phyloP scores from a whole-genome alignment of 176 grass and related monocot genomes.

The Oropetium thomaeum region DNA sequence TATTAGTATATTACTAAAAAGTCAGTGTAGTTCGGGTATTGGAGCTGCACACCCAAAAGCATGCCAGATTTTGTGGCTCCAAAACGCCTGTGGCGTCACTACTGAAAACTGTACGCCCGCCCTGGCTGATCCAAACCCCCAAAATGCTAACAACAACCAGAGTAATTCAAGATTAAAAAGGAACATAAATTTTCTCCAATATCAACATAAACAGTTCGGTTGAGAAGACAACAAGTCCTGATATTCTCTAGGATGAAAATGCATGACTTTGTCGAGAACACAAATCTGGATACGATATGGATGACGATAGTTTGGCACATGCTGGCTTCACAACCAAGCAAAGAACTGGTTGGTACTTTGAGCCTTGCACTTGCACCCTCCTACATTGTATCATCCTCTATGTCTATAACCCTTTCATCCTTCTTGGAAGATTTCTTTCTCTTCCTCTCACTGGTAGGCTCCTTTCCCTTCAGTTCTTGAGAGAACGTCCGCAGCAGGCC shows the following conservation, averaged over 20 bases:
- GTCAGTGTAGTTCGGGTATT: too few species aligned
- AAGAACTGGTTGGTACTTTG: background rate
- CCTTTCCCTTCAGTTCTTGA: conserved; percentile 69
- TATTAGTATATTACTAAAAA: too few species aligned
- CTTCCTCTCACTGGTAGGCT: conserved; percentile 63
- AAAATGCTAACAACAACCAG: background rate
- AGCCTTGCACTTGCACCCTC: background rate
- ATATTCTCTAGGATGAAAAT: background rate
- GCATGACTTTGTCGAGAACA: background rate
- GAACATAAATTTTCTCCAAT: background rate
- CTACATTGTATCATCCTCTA: background rate
- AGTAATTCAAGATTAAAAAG: background rate
- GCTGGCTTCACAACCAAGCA: background rate
- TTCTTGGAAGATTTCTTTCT: conserved; percentile 66
- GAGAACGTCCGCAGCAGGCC: conserved; percentile 58
- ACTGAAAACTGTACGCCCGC: background rate
- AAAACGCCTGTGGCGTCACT: background rate
- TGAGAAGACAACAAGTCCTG: background rate
- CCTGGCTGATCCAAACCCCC: background rate
- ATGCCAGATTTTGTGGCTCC: too few species aligned
- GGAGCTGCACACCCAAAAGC: too few species aligned
- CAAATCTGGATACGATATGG: background rate
- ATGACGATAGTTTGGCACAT: background rate
- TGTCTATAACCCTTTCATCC: conserved; percentile 30
- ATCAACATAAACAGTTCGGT: background rate